These are phyloP conservation scores for Zygoascus ofunaensis DNA, from an alignment of 805 yeast genomes.

Conservation along the genomic window DNA sequence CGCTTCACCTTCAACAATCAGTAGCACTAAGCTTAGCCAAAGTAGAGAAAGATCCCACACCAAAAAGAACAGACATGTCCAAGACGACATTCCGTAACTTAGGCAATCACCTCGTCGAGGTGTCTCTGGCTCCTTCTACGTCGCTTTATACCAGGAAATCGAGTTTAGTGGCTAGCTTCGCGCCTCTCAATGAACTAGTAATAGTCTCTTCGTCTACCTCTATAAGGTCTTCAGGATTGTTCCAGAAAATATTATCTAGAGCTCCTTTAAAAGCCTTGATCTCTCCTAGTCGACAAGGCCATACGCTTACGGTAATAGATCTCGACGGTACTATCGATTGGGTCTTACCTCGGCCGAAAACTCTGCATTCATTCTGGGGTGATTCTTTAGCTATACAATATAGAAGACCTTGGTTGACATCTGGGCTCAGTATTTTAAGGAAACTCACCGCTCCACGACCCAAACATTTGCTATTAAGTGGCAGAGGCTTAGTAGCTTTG, in stretches of 20 bases:
- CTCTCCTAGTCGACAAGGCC: background rate
- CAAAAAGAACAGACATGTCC: too few species aligned
- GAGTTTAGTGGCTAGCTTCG: constrained; percentile 31
- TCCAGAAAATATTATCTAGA: constrained; percentile 22
- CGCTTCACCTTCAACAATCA: constrained; percentile 3
- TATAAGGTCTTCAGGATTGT: background rate
- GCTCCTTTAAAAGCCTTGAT: constrained; percentile 24
- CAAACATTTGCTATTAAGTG: constrained; percentile 26
- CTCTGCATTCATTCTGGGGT: constrained; percentile 41
- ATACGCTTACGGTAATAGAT: constrained; percentile 24
- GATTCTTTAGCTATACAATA: constrained; percentile 24
- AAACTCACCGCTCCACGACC: constrained; percentile 4
- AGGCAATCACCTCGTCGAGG: constrained; percentile 25
- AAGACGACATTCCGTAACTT: background rate
- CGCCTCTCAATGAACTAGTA: background rate
- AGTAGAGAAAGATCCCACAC: too few species aligned
- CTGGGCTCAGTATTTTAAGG: background rate
- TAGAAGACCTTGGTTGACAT: constrained; percentile 12
- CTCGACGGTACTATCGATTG: constrained; percentile 35
- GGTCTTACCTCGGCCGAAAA: constrained; percentile 33
- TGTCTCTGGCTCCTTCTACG: constrained; percentile 35
- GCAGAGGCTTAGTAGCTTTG: constrained; percentile 23
- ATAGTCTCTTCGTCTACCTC: background rate
- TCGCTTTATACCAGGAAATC: constrained; percentile 33
- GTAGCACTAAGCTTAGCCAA: too few species aligned